These are phyloP conservation scores for Lizonia empirigonia DNA, from an alignment of 2,329 filamentous ascomycete species.

Conservation along the genomic window DNA sequence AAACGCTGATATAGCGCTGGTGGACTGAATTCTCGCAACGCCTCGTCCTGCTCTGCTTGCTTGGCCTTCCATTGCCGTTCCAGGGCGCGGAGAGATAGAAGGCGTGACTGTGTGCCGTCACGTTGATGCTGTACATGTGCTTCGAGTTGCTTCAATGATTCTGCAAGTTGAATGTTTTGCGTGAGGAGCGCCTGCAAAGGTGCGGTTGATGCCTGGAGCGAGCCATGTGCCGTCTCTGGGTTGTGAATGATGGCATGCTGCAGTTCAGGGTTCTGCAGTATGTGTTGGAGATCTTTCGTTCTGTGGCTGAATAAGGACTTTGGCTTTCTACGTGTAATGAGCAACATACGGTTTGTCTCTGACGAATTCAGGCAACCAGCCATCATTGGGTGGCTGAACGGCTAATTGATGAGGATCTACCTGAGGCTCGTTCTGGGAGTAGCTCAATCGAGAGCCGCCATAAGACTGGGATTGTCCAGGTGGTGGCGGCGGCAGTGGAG, in stretches of 20 bases:
- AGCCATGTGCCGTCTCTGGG: constrained; percentile 71
- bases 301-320: constrained; percentile 52
- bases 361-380: constrained; percentile 78
- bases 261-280: constrained; percentile 68
- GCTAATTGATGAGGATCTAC: constrained; percentile 23
- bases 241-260: constrained; percentile 76
- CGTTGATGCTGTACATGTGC: constrained; percentile 65
- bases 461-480: constrained; percentile 40
- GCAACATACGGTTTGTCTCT: constrained; percentile 78
- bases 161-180: constrained; percentile 73
- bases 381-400: constrained; percentile 55
- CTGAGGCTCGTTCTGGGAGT: constrained; percentile 26
- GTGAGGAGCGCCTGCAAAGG: constrained; percentile 68
- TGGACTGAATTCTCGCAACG: constrained; percentile 82
- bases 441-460: constrained; percentile 26
- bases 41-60: constrained; percentile 85
- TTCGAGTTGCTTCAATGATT: constrained; percentile 66
- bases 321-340: constrained; percentile 16
- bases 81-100: constrained; percentile 81
- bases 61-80: constrained; percentile 93
- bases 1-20: constrained; percentile 84
- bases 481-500: constrained; percentile 54
- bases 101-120: constrained; percentile 74
- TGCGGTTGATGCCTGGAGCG: constrained; percentile 68
- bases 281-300: constrained; percentile 76